Base-by-base conservation (phyloP, 768 basidiomycete genomes). In the Leccinum sublutescens region DNA sequence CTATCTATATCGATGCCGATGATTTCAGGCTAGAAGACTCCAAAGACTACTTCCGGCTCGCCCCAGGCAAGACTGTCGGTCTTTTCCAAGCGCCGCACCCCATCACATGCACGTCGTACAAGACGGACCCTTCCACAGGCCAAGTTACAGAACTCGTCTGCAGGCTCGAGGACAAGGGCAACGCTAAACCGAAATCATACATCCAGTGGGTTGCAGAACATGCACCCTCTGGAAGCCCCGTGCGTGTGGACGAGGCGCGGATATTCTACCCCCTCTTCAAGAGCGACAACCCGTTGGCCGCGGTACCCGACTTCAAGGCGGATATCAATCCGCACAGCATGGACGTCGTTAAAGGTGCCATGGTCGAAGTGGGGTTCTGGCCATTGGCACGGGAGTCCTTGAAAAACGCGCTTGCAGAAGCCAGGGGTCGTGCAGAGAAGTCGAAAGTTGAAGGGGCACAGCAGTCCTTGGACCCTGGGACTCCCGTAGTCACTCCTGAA, bases 141-240 rank as follows among this genome's bases (percentile, higher is more conserved):
- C 76, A 85, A 54, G 88, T 97, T 6, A 79, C 79, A 4, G 94
- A 96, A 73, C 82, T 99, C 54, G 72, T 89, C 52, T 92, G 89
- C 73, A 82, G 79, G 54, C 76, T 94, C 33, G 95, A 98, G 72
- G 85, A 92, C 59, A 81, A 80, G 40, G 84, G 82, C 10, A 68
- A 77, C 15, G 85, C 83, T 74, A 98, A 96, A 73, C 90, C 92
- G 12, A 98, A 96, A 70, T 86, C 93, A 31, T 98, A 86, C 75
- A 93, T 98, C 66, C 96, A 98, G 69, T 99, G 96, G 96, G 93
- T 99, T 14, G 93, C 91, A 25, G 88, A 92, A 69, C 90, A 95
- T 70, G 74, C 79, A 7, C 76, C 84, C 21, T 87, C 89, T 1
- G 85, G 87, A 7, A 92, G 89, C 64, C 93, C 95, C 15, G 89